Conservation (phyloP, 2,329 filamentous ascomycete species). For the Dendrostoma leiphaemia region DNA sequence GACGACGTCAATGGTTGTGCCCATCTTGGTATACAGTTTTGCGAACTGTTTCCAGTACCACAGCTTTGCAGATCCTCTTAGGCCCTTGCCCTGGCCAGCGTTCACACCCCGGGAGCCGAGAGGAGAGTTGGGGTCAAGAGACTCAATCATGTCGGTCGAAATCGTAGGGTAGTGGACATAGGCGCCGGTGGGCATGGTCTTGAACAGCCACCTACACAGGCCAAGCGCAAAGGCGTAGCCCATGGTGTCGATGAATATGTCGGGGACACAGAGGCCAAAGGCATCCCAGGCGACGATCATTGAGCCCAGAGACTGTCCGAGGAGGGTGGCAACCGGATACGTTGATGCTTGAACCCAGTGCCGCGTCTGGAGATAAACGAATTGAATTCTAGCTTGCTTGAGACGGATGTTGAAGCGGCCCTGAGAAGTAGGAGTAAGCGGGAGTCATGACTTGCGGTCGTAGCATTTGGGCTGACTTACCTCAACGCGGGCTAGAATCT, state of each 20-base stretch:
- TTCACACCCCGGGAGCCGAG: conserved; percentile 72
- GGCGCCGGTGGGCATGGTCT: conserved; percentile 75
- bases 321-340: conserved; percentile 88
- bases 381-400: conserved; percentile 76
- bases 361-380: conserved; percentile 87
- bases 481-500: conserved; percentile 75
- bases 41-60: conserved; percentile 88
- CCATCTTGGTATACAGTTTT: conserved; percentile 75
- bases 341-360: conserved; percentile 82
- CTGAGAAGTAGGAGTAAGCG: conserved; percentile 36
- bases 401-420: conserved; percentile 91
- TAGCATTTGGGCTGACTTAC: conserved; percentile 38
- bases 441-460: not conserved
- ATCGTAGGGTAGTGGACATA: conserved; percentile 99
- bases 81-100: conserved; percentile 74
- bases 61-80: conserved; percentile 69
- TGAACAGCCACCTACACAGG: conserved; percentile 79
- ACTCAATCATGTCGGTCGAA: conserved; percentile 93
- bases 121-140: conserved; percentile 62
- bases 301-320: conserved; percentile 92
- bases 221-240: conserved; percentile 91
- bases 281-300: conserved; percentile 87
- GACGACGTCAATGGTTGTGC: conserved; percentile 82
- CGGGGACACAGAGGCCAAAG: conserved; percentile 85
- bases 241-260: conserved; percentile 97